Evolutionary conservation across 2,329 filamentous ascomycete genomes (phyloP).

Genomic region (Diaporthe ampelina): DNA sequence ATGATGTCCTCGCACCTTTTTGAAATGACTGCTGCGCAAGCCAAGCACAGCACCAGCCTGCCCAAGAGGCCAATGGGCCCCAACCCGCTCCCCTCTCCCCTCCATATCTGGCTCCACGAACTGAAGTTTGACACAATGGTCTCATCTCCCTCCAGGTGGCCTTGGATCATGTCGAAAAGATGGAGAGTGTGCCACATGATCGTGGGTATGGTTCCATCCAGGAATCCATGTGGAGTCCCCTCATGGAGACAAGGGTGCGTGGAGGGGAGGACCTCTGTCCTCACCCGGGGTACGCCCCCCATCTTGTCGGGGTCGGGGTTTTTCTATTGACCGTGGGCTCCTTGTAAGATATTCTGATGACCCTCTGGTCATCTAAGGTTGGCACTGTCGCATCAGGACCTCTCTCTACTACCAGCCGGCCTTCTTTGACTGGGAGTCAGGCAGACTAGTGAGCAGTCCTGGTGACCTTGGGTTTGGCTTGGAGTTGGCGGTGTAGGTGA

Average conservation of each 20-base stretch:
- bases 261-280: not conserved
- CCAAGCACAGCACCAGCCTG: not conserved
- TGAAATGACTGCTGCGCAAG: not conserved
- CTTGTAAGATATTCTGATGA: not conserved
- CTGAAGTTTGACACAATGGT: not conserved
- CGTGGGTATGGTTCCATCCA: not conserved
- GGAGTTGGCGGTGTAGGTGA: not conserved
- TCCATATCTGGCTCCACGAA: not conserved
- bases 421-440: not conserved
- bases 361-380: not conserved
- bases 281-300: not conserved
- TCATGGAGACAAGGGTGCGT: not conserved
- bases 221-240: not conserved
- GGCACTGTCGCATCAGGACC: accelerated
- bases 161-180: not conserved
- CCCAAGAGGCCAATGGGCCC: not conserved
- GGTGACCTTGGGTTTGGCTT: not conserved
- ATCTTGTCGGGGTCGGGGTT: conserved; percentile 10
- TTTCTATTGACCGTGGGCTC: not conserved
- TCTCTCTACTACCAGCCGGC: not conserved
- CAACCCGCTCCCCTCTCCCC: not conserved
- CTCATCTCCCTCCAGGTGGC: not conserved
- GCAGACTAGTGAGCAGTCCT: not conserved
- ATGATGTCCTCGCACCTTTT: not conserved
- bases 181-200: not conserved